A percentile compares a stretch with the other conserved stretches of the same genome.
Conservation (phyloP, 148 eudicot species). For the Persicaria tinctoria region DNA sequence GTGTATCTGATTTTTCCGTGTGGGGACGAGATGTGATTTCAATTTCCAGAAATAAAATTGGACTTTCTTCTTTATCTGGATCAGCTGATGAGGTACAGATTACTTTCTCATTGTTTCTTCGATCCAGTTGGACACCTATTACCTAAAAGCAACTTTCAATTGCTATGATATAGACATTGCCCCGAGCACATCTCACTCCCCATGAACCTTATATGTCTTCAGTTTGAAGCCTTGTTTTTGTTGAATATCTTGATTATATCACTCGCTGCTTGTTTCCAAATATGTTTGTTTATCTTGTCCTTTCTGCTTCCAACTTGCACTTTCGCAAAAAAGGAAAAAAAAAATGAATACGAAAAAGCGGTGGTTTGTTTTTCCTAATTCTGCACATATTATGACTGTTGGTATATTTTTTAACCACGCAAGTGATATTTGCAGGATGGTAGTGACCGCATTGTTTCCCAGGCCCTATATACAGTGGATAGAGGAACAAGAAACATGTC, state of each 20-base stretch:
- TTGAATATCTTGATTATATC: neutral
- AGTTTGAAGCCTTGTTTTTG: neutral
- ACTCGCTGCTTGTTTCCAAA: neutral
- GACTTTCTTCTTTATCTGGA: constrained; percentile 72
- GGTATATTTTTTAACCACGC: neutral
- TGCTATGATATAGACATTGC: neutral
- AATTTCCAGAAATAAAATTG: constrained; percentile 73
- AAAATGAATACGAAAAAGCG: too few species aligned
- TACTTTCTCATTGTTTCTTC: neutral
- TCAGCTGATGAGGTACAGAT: constrained; percentile 54
- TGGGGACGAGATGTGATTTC: constrained; percentile 96
- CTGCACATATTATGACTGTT: neutral
- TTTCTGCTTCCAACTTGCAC: neutral
- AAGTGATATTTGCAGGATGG: constrained; percentile 48
- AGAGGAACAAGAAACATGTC: constrained; percentile 77
- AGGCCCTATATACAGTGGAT: constrained; percentile 58
- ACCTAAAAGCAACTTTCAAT: constrained; percentile 11
- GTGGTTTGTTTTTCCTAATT: too few species aligned
- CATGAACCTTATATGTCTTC: neutral
- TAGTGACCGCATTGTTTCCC: constrained; percentile 52
- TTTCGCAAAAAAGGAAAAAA: too few species aligned
- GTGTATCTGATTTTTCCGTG: constrained; percentile 74
- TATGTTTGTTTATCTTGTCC: neutral
- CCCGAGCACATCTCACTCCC: constrained; percentile 2
- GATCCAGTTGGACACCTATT: neutral